These are phyloP conservation scores for Cladophialophora carrionii DNA, from an alignment of 2,329 filamentous ascomycete species.

Conservation along the genomic window DNA sequence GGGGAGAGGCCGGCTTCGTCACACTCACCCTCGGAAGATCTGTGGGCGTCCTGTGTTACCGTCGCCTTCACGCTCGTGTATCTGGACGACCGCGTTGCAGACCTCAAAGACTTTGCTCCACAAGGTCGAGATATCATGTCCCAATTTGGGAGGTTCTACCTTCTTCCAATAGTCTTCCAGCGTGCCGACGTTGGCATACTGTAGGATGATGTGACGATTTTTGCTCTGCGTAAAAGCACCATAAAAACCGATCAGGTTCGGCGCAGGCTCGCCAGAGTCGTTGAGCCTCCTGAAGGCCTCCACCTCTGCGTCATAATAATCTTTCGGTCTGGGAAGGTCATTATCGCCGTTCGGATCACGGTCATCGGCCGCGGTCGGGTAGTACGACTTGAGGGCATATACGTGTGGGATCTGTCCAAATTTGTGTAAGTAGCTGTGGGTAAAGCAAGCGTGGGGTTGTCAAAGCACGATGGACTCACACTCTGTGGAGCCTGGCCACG, in stretches of 20 bases:
- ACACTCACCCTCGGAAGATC: slow-evolving; percentile 28
- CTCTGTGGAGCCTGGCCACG: background rate
- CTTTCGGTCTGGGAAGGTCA: background rate
- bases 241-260: slow-evolving; percentile 27
- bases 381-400: slow-evolving; percentile 41
- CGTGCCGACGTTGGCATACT: slow-evolving; percentile 44
- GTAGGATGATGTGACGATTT: slow-evolving; percentile 43
- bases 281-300: slow-evolving; percentile 37
- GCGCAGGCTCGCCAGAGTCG: slow-evolving; percentile 1
- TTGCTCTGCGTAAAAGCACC: slow-evolving; percentile 35
- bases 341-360: background rate
- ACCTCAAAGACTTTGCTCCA: slow-evolving; percentile 42
- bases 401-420: background rate
- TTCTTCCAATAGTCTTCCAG: slow-evolving; percentile 42
- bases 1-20: background rate
- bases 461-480: too few species aligned
- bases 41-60: background rate
- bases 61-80: slow-evolving; percentile 28
- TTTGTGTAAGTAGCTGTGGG: background rate
- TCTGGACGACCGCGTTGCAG: slow-evolving; percentile 39
- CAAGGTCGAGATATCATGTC: slow-evolving; percentile 41
- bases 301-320: slow-evolving; percentile 39
- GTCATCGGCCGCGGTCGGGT: slow-evolving; percentile 30
- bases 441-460: background rate
- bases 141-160: slow-evolving; percentile 36